Base-by-base conservation (phyloP, 331 rosid species). In the Stylosanthes scabra region DNA sequence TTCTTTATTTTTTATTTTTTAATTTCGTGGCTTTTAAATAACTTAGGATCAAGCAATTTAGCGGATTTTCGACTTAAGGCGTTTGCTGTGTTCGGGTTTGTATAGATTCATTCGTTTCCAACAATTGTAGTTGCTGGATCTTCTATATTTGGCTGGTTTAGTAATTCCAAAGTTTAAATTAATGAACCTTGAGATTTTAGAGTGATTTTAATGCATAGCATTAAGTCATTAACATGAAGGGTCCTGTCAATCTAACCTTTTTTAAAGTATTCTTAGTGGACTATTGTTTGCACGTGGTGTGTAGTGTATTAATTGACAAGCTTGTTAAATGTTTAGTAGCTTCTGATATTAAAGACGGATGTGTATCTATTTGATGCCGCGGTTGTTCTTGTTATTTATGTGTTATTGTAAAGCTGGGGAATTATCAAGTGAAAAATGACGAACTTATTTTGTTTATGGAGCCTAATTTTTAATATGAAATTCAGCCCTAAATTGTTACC, bases 381-480 rank as follows among this genome's bases (percentile, higher is more conserved):
- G 4, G 39, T 13, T 5, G 25, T 50, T 13, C n/a, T 50, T 50
- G 8, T 40, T 61, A 11, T 59, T 47, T 49, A 15, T 46, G 46
- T 55, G 39, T 64, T 78, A 42, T 49, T 79, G 61, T 72, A 27
- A 66, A 47, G 47, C 51, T 27, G 45, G 58, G 50, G 42, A 57
- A 51, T 73, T 50, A 4, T 11, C n/a, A 3, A n/a, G 3, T 1
- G 7, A 46, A 12, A 37, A 9, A 7, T 39, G 45, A 9, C 2
- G 25, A 31, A 50, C 11, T 63, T 63, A 20, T 11, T 28, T 63
- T 15, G 54, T 51, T 44, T 61, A 59, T 25, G 4, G 42, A 27
- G 40, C 11, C 10, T 15, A 28, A 42, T 6, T 42, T 71, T 44
- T 63, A 12, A 40, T 16, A 63, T 39, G 12, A 40, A 16, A 11